A percentile compares a stretch with the other conserved stretches of the same genome.
phyloP scores from a whole-genome alignment of 345 rosid species.

The Citrus hindsii region DNA sequence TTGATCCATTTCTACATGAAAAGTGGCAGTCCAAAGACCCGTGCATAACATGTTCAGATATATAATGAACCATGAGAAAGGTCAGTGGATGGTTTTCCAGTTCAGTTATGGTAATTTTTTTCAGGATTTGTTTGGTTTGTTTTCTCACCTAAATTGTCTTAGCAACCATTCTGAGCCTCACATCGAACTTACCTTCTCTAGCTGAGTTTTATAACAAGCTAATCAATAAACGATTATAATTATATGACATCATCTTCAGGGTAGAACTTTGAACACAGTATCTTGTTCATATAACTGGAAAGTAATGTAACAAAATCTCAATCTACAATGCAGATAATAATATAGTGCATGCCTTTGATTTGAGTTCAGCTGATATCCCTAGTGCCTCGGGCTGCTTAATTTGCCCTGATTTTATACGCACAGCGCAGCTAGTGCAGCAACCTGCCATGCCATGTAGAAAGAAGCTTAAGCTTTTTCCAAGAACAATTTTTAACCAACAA shows the following conservation, averaged over 20 bases:
- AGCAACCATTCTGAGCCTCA: background rate
- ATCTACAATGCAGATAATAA: background rate
- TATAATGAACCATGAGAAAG: background rate
- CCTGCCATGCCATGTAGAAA: conserved; percentile 36
- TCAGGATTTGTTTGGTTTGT: background rate
- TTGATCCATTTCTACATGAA: background rate
- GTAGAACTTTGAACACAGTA: background rate
- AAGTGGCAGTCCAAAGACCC: background rate
- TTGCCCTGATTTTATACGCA: conserved; percentile 82
- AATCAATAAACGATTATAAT: background rate
- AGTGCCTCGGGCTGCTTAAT: conserved; percentile 92
- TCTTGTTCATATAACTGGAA: background rate
- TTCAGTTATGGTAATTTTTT: background rate
- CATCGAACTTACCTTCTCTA: background rate
- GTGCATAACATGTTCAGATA: background rate
- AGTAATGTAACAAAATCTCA: background rate
- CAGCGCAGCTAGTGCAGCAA: conserved; percentile 98
- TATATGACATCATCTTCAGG: background rate
- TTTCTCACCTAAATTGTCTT: background rate
- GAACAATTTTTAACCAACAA: conserved; percentile 1
- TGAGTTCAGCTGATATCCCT: conserved; percentile 89
- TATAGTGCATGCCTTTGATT: conserved; percentile 56
- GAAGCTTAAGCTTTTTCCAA: conserved; percentile 2
- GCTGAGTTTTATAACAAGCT: background rate
- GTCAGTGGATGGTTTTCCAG: background rate